Base-by-base conservation (phyloP, 106 monocot species). In the Xerophyta viscosa region DNA sequence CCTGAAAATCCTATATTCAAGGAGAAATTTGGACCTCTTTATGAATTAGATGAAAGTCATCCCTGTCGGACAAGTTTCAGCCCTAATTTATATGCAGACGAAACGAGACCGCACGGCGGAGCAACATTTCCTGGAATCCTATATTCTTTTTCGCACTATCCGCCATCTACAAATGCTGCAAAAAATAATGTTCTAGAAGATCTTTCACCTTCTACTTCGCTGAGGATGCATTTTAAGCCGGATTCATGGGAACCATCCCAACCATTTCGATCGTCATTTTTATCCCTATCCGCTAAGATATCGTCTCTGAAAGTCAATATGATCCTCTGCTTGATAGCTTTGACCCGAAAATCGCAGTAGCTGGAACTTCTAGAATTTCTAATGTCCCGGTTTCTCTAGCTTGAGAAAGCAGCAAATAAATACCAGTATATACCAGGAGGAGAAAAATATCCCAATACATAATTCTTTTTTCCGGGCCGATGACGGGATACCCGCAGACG, bases 221-320 rank as follows among this genome's bases (percentile, higher is more conserved):
- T 54, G 8, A 57, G 13, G 37, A 61, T 23, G 5, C 46, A 53
- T 57, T 54, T 41, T 4, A 26, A 20, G 41, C 44, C 21, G 28
- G 24, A 56, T 66, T 20, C 54, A 48, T 91, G 90, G 90, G 71
- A 77, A 28, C 76, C 77, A 21, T 91, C 84, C 17, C 54, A 69
- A 11, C 90, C 71, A 54, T 91, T 81, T 63, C 52, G 62, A 18
- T 64, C 90, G 53, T 74, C 84, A 30, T 78, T 80, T 50, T 55
- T 45, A 27, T 26, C 18, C 56, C 28, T 23, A 56, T 33, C 67
- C 36, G 37, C 52, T 49, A 58, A 31, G 25, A 39, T 71, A 51
- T 60, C 75, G 8, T 66, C 66, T 62, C 70, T 54, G 60, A 49
- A 42, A 80, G 59, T 27, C 77, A 80, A 39, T 84, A 84, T 62